Percentiles rank a stretch among this genome's conserved stretches.
These are phyloP conservation scores for Blastomyces silverae DNA, from an alignment of 2,329 filamentous ascomycete genomes.

Conservation along the genomic window DNA sequence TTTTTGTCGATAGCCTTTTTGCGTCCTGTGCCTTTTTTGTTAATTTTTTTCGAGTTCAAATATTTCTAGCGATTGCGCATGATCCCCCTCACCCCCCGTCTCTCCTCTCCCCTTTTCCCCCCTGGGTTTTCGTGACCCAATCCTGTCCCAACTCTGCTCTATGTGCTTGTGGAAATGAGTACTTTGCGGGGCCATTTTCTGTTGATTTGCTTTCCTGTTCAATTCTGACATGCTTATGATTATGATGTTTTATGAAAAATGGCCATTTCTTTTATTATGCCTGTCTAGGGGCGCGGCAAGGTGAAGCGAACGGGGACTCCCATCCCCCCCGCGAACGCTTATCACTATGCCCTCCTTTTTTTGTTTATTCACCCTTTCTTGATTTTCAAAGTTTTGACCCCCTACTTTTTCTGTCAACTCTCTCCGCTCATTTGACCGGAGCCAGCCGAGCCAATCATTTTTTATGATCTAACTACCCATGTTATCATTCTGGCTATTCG, in stretches of 20 bases:
- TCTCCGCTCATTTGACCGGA: background rate
- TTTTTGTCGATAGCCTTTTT: background rate
- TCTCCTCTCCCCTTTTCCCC: background rate
- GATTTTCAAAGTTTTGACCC: too few species aligned
- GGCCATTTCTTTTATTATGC: background rate
- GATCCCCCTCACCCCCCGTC: background rate
- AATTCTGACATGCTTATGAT: conserved; percentile 4
- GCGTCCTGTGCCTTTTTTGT: background rate
- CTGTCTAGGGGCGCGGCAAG: background rate
- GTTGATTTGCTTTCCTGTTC: background rate
- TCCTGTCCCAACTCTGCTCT: background rate
- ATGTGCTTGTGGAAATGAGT: background rate
- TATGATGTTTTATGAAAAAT: background rate
- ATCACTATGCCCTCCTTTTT: background rate
- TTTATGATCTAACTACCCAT: background rate
- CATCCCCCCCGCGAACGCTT: background rate
- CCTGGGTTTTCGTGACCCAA: background rate
- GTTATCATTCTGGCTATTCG: background rate
- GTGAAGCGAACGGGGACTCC: background rate
- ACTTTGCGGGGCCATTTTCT: background rate
- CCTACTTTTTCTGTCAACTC: background rate
- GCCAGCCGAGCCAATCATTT: background rate
- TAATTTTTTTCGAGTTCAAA: background rate
- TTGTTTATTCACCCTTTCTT: too few species aligned
- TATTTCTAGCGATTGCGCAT: conserved; percentile 8